These are phyloP conservation scores for Ramichloridium luteum DNA, from an alignment of 2,329 filamentous ascomycete genomes.

Conservation along the genomic window DNA sequence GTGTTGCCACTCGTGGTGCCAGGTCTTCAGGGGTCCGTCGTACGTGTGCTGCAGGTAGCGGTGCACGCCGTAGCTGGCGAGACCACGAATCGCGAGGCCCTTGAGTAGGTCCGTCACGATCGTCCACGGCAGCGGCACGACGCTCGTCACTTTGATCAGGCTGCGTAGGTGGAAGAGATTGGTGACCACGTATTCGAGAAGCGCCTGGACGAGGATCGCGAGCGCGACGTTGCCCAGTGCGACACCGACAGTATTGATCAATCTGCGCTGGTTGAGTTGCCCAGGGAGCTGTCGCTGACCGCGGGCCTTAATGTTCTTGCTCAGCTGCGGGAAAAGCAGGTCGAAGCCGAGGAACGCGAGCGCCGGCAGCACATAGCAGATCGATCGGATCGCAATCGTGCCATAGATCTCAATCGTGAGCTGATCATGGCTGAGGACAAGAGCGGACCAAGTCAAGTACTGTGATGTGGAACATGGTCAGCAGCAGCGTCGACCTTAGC, in stretches of 20 bases:
- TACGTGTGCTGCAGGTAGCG: conserved; percentile 53
- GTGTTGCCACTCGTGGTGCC: conserved; percentile 48
- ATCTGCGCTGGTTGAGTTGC: conserved; percentile 28
- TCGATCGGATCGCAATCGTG: conserved; percentile 51
- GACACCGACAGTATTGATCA: conserved; percentile 42
- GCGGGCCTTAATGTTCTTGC: conserved; percentile 56
- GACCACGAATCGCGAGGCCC: conserved; percentile 46
- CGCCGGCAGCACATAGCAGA: conserved; percentile 64
- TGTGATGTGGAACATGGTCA: too few relatives aligned
- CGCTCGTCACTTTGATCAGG: conserved; percentile 45
- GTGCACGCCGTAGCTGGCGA: conserved; percentile 63
- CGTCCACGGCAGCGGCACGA: conserved; percentile 50
- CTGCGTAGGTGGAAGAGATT: conserved; percentile 41
- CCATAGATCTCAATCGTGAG: conserved; percentile 64
- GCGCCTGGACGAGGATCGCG: conserved; percentile 41
- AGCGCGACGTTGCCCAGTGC: conserved; percentile 45
- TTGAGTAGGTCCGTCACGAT: conserved; percentile 43
- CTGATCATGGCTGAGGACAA: conserved; percentile 65
- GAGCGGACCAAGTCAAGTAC: conserved; percentile 76
- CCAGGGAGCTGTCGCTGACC: conserved; percentile 40
- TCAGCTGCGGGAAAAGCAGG: conserved; percentile 53
- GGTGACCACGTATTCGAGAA: conserved; percentile 44
- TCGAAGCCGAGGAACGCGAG: conserved; percentile 64
- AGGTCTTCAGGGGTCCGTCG: conserved; percentile 20
- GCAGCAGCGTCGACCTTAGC: too few relatives aligned